Evolutionary conservation across 1,139 yeast genomes (phyloP).

Genomic region (Geotrichum europaeum): DNA sequence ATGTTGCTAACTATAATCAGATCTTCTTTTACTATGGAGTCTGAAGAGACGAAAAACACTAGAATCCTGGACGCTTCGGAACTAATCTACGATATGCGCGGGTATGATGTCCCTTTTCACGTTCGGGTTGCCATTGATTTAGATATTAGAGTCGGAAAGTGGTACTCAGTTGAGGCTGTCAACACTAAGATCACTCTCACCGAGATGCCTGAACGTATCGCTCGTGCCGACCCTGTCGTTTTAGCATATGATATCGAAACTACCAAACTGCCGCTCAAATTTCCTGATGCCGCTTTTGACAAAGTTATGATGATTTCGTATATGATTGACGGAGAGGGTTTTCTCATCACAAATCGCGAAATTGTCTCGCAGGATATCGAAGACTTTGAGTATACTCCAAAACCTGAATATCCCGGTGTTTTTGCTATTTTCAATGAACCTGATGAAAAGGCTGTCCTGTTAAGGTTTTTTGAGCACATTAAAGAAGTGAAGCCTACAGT

Average conservation of each 20-base stretch:
- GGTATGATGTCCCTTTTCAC: constrained; percentile 94
- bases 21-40: constrained; percentile 21
- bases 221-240: constrained; percentile 96
- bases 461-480: constrained; percentile 82
- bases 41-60: constrained; percentile 23
- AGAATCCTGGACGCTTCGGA: constrained; percentile 49
- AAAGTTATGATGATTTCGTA: constrained; percentile 98
- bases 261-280: constrained; percentile 90
- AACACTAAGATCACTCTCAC: constrained; percentile 51
- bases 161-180: constrained; percentile 77
- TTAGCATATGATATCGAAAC: constrained; percentile 97
- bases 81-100: constrained; percentile 72
- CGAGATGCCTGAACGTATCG: constrained; percentile 69
- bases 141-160: constrained; percentile 83
- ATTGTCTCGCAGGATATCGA: constrained; percentile 91
- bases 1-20: constrained; percentile 8
- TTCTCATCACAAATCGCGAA: constrained; percentile 85
- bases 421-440: constrained; percentile 88
- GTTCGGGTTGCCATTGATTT: constrained; percentile 91
- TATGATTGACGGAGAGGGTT: constrained; percentile 98
- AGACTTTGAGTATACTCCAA: constrained; percentile 96
- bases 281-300: constrained; percentile 90
- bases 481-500: constrained; percentile 87
- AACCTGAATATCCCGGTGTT: constrained; percentile 87
- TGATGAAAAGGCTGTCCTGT: constrained; percentile 69